Evolutionary conservation across 2,329 filamentous ascomycete species (phyloP), one percentile per base, ranked within the genome.

Genomic region (Penicillium fuscoglaucum): DNA sequence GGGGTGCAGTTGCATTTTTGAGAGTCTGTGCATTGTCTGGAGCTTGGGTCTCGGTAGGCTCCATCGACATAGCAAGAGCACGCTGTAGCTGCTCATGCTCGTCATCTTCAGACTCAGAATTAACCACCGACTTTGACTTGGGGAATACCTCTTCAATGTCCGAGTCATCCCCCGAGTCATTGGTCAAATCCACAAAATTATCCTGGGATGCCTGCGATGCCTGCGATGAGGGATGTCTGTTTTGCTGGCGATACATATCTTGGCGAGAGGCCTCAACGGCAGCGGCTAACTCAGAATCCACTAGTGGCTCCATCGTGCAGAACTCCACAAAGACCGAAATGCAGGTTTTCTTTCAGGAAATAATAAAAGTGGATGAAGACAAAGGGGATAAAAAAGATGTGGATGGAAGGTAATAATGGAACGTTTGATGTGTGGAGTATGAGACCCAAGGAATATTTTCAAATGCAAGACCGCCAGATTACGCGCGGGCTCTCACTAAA

Each of bases 31-130:
- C 39, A 45, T 35, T 40, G 2, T 15, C 40, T 3, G 44, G 7
- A 6, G 10, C 7, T 5, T 24, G 19, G 31, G 17, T 17, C 29
- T 61, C n/a, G 6, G 61, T 50, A 17, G 46, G 17, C 54, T 74
- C 62, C 58, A 75, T 58, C 47, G 74, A 75, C 39, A 76, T 35
- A 19, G 68, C 66, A 58, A 77, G 71, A 43, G 76, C 70, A 58
- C 58, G 64, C 45, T 72, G 72, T 13, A 78, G 58, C 10, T 76
- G 72, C 44, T 76, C 74, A 35, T 77, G 75, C 0, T 70, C 60
- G 4, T 62, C 59, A 31, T 64, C 59, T 15, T 63, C 67, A 2
- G 63, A 68, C 21, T 70, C 68, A 15, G 70, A 69, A 2, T 61
- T 66, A 15, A 71, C 60, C 2, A 67, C 52, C 2, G 71, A 68